Evolutionary conservation across 768 basidiomycete species (phyloP).

Genomic region (Cyathus striatus): DNA sequence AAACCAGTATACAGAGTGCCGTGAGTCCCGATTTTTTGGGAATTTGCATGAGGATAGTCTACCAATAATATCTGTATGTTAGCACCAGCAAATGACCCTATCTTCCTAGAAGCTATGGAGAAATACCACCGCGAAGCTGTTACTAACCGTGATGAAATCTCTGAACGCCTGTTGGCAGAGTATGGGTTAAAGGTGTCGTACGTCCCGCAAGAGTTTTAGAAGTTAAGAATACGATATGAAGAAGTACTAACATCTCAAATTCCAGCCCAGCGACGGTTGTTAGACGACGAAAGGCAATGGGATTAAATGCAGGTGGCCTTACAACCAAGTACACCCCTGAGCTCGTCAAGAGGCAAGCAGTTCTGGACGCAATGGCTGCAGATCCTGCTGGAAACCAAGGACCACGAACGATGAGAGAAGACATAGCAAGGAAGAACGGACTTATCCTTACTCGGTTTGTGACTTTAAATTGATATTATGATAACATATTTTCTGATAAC

Average conservation of each 20-base stretch:
- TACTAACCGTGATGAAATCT: conserved; percentile 17
- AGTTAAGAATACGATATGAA: not conserved
- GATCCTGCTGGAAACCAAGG: conserved; percentile 23
- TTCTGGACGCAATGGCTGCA: conserved; percentile 27
- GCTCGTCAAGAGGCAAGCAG: conserved; percentile 21
- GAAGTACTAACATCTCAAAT: not conserved
- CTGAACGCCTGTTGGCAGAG: conserved; percentile 16
- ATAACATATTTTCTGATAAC: too few species aligned
- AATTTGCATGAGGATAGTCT: not conserved
- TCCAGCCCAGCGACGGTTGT: conserved; percentile 22
- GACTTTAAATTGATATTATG: not conserved
- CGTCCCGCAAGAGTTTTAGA: too few species aligned
- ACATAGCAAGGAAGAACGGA: conserved; percentile 22
- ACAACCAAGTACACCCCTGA: conserved; percentile 22
- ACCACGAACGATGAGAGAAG: conserved; percentile 18
- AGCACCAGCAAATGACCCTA: conserved; percentile 18
- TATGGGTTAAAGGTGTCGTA: conserved; percentile 23
- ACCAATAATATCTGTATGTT: not conserved
- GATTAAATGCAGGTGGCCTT: conserved; percentile 19
- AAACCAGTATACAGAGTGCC: conserved; percentile 23
- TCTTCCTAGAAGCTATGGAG: conserved; percentile 9
- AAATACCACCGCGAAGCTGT: conserved; percentile 19
- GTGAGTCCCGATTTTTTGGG: conserved; percentile 11
- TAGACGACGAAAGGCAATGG: conserved; percentile 18
- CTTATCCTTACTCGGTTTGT: conserved; percentile 23